Evolutionary conservation across 495 filamentous ascomycete genomes (phyloP).

Genomic region (Penicillium nucicola): DNA sequence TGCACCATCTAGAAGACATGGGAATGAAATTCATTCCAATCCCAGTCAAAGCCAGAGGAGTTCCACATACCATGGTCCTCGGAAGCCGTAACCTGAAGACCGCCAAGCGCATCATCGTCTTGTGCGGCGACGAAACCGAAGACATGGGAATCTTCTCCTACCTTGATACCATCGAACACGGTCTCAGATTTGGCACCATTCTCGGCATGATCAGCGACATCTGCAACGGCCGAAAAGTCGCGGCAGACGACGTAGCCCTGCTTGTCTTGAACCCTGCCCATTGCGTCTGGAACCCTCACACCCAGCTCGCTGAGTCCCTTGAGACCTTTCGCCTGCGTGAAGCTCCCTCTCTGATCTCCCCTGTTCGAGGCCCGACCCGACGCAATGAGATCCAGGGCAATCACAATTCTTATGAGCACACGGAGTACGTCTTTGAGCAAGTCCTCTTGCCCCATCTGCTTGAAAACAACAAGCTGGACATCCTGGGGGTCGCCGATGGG

Average conservation of each 20-base stretch:
- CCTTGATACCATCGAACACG: conserved; percentile 55
- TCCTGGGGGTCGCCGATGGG: conserved; percentile 62
- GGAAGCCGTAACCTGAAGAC: conserved; percentile 51
- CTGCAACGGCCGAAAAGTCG: background rate
- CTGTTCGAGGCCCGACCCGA: background rate
- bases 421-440: conserved; percentile 59
- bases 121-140: conserved; percentile 67
- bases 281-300: conserved; percentile 62
- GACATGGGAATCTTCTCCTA: conserved; percentile 74
- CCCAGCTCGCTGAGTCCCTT: conserved; percentile 51
- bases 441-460: conserved; percentile 47
- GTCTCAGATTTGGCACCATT: conserved; percentile 64
- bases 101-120: conserved; percentile 66
- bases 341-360: too few relatives aligned
- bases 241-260: conserved; percentile 33
- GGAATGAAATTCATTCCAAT: conserved; percentile 45
- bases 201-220: conserved; percentile 51
- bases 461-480: conserved; percentile 51
- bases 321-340: conserved; percentile 35
- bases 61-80: conserved; percentile 68
- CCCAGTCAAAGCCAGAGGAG: conserved; percentile 45
- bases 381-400: conserved; percentile 59
- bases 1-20: conserved; percentile 53
- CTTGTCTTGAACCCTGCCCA: conserved; percentile 73
- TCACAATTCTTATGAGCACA: conserved; percentile 49